These are phyloP conservation scores for Trametes pubescens DNA, from an alignment of 1,284 basidiomycete genomes.

Conservation along the genomic window DNA sequence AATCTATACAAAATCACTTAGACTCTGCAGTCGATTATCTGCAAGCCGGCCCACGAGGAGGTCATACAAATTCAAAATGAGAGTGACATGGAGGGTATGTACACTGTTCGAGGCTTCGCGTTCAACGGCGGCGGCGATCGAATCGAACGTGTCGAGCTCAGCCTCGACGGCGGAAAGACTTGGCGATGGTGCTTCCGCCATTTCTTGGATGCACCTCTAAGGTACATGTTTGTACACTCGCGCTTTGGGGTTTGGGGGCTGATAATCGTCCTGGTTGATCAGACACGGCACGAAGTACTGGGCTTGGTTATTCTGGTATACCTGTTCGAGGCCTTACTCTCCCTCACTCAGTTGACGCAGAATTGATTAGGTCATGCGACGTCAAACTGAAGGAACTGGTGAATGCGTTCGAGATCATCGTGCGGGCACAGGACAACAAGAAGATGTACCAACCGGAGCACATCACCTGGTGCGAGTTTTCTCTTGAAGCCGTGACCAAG, in stretches of 20 bases:
- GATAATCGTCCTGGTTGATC: background rate
- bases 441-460: constrained; percentile 37
- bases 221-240: constrained; percentile 12
- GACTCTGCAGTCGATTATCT: constrained; percentile 37
- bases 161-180: constrained; percentile 35
- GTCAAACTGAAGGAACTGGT: constrained; percentile 30
- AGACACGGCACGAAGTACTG: constrained; percentile 39
- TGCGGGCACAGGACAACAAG: constrained; percentile 34
- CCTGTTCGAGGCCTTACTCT: too few species aligned
- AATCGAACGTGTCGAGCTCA: constrained; percentile 36
- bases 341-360: background rate
- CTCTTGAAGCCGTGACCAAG: too few species aligned
- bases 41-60: constrained; percentile 36
- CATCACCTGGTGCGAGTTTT: constrained; percentile 29
- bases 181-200: constrained; percentile 38
- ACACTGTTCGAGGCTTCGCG: constrained; percentile 35
- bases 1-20: background rate
- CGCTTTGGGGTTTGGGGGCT: background rate
- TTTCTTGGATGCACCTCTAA: constrained; percentile 29
- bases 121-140: constrained; percentile 35
- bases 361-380: constrained; percentile 35
- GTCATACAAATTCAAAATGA: constrained; percentile 16
- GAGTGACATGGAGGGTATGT: constrained; percentile 14
- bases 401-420: constrained; percentile 30
- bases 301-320: constrained; percentile 40